A percentile compares a stretch with the other conserved stretches of the same genome.
These are phyloP conservation scores for Apophysomyces trapeziformis DNA, from an alignment of 371 early-diverging fungal genomes.

Conservation along the genomic window DNA sequence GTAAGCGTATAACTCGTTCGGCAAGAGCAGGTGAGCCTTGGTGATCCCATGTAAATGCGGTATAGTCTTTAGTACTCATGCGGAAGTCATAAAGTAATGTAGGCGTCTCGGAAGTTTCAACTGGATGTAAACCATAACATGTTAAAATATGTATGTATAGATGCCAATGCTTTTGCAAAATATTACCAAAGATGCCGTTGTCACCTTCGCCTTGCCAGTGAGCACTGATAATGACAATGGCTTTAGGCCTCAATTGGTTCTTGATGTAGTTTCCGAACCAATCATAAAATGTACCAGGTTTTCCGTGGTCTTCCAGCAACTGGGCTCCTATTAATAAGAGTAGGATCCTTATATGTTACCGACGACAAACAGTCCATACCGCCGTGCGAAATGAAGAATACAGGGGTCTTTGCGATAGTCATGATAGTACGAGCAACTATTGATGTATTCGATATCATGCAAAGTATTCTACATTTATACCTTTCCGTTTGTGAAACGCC, in stretches of 20 bases:
- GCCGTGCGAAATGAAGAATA: constrained; percentile 50
- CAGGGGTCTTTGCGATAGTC: constrained; percentile 29
- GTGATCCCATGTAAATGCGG: constrained; percentile 62
- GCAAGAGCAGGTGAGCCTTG: constrained; percentile 57
- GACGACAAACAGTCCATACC: constrained; percentile 26
- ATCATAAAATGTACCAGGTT: constrained; percentile 48
- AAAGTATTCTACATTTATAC: no score
- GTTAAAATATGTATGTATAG: neutral
- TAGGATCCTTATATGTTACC: constrained; percentile 15
- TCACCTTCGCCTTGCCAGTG: constrained; percentile 60
- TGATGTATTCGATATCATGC: no score
- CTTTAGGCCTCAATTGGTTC: constrained; percentile 50
- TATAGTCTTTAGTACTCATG: constrained; percentile 59
- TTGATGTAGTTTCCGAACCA: constrained; percentile 56
- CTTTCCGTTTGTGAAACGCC: no score
- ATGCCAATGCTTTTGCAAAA: neutral
- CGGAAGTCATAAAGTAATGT: constrained; percentile 71
- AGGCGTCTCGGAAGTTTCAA: constrained; percentile 50
- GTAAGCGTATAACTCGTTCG: constrained; percentile 51
- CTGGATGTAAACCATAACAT: constrained; percentile 18
- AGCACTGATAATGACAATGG: constrained; percentile 59
- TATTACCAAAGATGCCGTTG: constrained; percentile 38
- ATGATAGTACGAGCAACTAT: neutral
- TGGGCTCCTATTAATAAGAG: constrained; percentile 53
- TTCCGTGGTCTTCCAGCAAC: constrained; percentile 50